A percentile compares a stretch with the other conserved stretches of the same genome.
These are phyloP conservation scores for Rhodotorula taiwanensis DNA, from an alignment of 768 basidiomycete species.

Conservation along the genomic window DNA sequence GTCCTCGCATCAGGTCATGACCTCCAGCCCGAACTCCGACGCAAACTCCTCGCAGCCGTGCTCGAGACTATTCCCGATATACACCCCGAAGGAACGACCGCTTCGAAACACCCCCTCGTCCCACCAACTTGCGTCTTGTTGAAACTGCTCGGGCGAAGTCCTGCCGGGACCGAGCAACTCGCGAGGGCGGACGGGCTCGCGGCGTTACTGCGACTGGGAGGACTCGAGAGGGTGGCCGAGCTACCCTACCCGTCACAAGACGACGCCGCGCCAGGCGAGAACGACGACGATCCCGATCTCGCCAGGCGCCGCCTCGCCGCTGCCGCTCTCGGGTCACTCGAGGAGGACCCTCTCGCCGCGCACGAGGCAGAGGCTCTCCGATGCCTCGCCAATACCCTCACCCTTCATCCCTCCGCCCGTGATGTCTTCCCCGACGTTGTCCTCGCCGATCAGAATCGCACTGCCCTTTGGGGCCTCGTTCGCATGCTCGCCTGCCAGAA, in stretches of 20 bases:
- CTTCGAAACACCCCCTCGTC: not conserved
- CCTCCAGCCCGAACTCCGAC: slow-evolving; percentile 6
- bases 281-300: not conserved
- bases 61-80: not conserved
- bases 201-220: slow-evolving; percentile 12
- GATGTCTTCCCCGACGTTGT: slow-evolving; percentile 28
- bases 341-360: slow-evolving; percentile 8
- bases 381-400: slow-evolving; percentile 36
- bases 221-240: slow-evolving; percentile 10
- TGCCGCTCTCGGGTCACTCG: not conserved
- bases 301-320: too few relatives aligned
- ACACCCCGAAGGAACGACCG: not conserved
- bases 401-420: slow-evolving; percentile 29
- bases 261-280: too few relatives aligned
- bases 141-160: slow-evolving; percentile 30
- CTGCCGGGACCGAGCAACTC: slow-evolving; percentile 32
- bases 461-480: slow-evolving; percentile 7
- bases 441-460: slow-evolving; percentile 4
- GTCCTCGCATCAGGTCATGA: slow-evolving; percentile 15
- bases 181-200: slow-evolving; percentile 8
- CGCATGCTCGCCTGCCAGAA: slow-evolving; percentile 11
- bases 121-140: slow-evolving; percentile 8
- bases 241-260: slow-evolving; percentile 1
- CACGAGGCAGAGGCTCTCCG: slow-evolving; percentile 27
- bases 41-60: slow-evolving; percentile 19